Evolutionary conservation across 73 alveolate species (phyloP).

Genomic region (Stentor coeruleus): DNA sequence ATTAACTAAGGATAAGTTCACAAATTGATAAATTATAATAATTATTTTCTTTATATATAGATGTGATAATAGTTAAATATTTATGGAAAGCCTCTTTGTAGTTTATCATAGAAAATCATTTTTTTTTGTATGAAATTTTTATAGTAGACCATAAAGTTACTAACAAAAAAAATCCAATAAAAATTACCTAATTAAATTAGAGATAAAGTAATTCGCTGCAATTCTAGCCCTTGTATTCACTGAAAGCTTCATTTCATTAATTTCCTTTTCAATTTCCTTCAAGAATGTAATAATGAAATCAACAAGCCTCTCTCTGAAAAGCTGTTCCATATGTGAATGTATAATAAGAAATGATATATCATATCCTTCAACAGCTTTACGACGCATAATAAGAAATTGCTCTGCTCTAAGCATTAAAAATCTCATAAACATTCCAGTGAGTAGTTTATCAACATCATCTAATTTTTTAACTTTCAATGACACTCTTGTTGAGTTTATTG

Average conservation of each 20-base stretch:
- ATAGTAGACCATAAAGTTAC: too few relatives aligned
- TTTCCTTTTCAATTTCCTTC: conserved; percentile 70
- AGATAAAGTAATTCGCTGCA: conserved; percentile 62
- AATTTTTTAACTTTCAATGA: conserved; percentile 52
- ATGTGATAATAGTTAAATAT: too few relatives aligned
- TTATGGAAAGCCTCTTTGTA: too few relatives aligned
- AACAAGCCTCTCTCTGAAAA: conserved; percentile 60
- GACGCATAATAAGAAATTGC: conserved; percentile 58
- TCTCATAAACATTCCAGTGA: conserved; percentile 55
- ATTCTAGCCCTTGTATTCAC: conserved; percentile 59
- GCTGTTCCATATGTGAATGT: conserved; percentile 55
- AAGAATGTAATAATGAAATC: conserved; percentile 69
- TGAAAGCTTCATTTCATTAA: conserved; percentile 69
- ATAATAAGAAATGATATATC: conserved; percentile 61
- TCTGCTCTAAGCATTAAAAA: conserved; percentile 71
- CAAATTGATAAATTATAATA: too few relatives aligned
- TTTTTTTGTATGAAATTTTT: too few relatives aligned
- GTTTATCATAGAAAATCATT: too few relatives aligned
- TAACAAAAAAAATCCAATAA: too few relatives aligned
- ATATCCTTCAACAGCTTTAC: conserved; percentile 62
- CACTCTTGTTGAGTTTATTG: conserved; percentile 57
- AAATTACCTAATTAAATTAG: conserved; percentile 33
- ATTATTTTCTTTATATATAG: too few relatives aligned
- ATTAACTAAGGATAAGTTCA: too few relatives aligned
- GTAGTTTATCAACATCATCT: conserved; percentile 56